Evolutionary conservation across 2,329 filamentous ascomycete genomes (phyloP), one percentile per base, ranked within the genome.

Genomic region (Aspergillus neotritici): DNA sequence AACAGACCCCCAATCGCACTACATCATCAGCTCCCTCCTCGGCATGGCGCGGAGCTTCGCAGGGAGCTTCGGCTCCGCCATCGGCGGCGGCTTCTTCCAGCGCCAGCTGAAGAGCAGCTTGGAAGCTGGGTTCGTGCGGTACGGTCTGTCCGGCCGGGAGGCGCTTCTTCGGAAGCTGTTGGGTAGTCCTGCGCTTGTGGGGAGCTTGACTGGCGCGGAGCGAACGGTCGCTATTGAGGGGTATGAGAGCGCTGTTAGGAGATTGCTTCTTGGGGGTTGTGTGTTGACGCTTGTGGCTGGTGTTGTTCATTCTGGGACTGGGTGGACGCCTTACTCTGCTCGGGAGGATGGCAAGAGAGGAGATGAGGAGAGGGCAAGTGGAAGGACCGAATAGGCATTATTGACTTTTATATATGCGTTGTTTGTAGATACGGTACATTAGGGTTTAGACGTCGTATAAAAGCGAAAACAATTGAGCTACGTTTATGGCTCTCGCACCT

Each of bases 31-130:
- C 0, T 84, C 86, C 10, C 71, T 94, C 33, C 67, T 91, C 4
- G 80, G 83, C 21, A 94, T 87, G 1, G 91, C 91, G 65, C 77
- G 88, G 4, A 86, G 86, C 4, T 90, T 93, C 50, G 85, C 86
- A 0, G 86, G 86, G 11, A 85, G 81, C 40, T 93, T 94, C 54
- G 87, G 87, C 3, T 84, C 83, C 1, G 80, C 87, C 0, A 84
- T 91, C 37, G 86, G 86, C 2, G 87, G 87, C 3, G 87, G 87
- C 0, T 72, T 86, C 41, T 91, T 90, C 59, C 73, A 77, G 32
- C 76, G 86, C 4, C 71, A 79, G 2, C 65, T 91, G 28, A 70
- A 74, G 35, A 64, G 54, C 2, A 69, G 71, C 0, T 69, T 91
- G 2, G 69, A 73, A n/a, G 55, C 65, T 0, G 78, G 80, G 0